phyloP scores from a whole-genome alignment of 768 basidiomycete species.

The Rossbeevera mucosa region DNA sequence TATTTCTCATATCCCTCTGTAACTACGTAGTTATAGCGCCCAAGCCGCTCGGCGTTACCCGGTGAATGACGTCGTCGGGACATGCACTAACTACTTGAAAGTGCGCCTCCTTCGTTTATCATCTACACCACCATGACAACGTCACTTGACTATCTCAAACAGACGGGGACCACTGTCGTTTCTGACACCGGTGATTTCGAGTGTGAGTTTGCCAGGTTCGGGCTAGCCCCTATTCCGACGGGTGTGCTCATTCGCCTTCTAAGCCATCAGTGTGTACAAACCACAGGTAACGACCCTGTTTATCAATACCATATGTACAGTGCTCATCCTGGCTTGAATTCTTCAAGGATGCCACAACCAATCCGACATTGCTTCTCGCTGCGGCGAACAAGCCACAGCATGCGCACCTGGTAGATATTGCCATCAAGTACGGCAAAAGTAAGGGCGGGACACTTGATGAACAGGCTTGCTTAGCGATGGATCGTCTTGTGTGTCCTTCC shows the following conservation, averaged over 20 bases:
- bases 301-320: background rate
- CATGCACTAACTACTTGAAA: background rate
- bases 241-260: background rate
- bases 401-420: slow-evolving; percentile 65
- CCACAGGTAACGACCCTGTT: slow-evolving; percentile 54
- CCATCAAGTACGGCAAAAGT: slow-evolving; percentile 65
- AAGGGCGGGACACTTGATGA: slow-evolving; percentile 73
- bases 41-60: slow-evolving; percentile 2
- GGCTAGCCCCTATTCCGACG: slow-evolving; percentile 8
- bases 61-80: background rate
- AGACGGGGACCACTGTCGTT: slow-evolving; percentile 83
- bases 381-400: slow-evolving; percentile 88
- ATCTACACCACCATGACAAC: slow-evolving; percentile 53
- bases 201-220: slow-evolving; percentile 35
- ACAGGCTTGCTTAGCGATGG: slow-evolving; percentile 51
- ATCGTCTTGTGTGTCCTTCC: background rate
- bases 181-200: slow-evolving; percentile 94
- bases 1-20: slow-evolving; percentile 16
- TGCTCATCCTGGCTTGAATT: background rate
- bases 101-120: background rate
- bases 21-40: no score
- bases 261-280: slow-evolving; percentile 91
- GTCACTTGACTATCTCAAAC: slow-evolving; percentile 77
- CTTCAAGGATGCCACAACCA: slow-evolving; percentile 92
- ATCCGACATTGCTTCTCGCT: slow-evolving; percentile 88